Percentiles rank a stretch among this genome's conserved stretches.
phyloP scores from a whole-genome alignment of 352 stramenopile species.

The Phytophthora niederhauseri region DNA sequence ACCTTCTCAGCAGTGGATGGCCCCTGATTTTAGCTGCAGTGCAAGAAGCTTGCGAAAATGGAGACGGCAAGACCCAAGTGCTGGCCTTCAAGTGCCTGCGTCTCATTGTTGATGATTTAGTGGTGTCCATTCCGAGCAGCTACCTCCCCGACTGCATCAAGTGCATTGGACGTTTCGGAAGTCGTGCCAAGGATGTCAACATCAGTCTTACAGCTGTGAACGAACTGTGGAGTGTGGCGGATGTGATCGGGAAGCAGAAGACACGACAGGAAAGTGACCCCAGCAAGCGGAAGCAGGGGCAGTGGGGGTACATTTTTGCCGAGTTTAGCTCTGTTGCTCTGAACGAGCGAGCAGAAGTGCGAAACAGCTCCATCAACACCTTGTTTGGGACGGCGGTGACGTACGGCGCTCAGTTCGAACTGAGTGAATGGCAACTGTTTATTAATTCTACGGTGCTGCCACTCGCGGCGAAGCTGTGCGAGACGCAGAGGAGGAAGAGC shows the following conservation, averaged over 20 bases:
- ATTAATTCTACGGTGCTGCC: conserved; percentile 95
- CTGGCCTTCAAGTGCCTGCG: conserved; percentile 96
- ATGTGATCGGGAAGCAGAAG: conserved; percentile 79
- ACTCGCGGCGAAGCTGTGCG: conserved; percentile 71
- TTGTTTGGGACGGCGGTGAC: conserved; percentile 97
- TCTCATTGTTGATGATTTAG: conserved; percentile 96
- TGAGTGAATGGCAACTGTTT: conserved; percentile 93
- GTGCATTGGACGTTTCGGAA: conserved; percentile 95
- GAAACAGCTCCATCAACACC: conserved; percentile 98
- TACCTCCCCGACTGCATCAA: conserved; percentile 83
- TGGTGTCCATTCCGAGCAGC: conserved; percentile 84
- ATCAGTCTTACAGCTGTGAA: conserved; percentile 98
- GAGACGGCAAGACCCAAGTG: conserved; percentile 81
- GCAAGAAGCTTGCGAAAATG: conserved; percentile 65
- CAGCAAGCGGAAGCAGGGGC: conserved; percentile 33
- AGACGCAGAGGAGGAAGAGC: conserved; percentile 39
- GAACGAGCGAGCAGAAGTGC: conserved; percentile 93
- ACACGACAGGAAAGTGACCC: conserved; percentile 23
- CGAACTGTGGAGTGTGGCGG: conserved; percentile 95
- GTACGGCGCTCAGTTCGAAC: conserved; percentile 91
- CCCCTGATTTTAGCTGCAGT: conserved; percentile 71
- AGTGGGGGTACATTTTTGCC: conserved; percentile 74
- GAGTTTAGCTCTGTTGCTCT: conserved; percentile 91
- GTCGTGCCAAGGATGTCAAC: conserved; percentile 96
- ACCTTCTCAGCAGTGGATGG: conserved; percentile 76